Percentiles rank a stretch among this genome's conserved stretches.
Evolutionary conservation across 225 moss, liverwort and hornwort species (phyloP).

Genomic region (Pseudoscleropodium purum): DNA sequence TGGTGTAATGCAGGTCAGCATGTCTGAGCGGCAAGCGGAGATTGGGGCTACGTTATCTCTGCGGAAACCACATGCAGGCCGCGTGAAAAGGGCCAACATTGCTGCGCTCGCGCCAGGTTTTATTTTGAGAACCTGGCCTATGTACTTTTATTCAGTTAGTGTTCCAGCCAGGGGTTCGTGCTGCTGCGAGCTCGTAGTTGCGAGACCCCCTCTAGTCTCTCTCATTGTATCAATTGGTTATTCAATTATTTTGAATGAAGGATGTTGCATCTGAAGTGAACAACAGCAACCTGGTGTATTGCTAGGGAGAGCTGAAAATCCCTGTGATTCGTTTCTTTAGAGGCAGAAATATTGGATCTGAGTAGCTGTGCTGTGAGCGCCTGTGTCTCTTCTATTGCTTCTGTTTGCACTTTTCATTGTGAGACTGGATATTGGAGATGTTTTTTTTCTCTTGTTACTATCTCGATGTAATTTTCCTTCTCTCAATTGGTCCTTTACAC

Average conservation of each 20-base stretch:
- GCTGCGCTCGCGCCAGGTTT: neutral
- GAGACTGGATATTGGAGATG: neutral
- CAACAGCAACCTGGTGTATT: neutral
- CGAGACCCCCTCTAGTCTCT: neutral
- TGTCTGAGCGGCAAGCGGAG: neutral
- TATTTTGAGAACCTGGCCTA: neutral
- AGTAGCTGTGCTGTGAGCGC: neutral
- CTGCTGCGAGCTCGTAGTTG: neutral
- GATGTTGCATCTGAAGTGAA: neutral
- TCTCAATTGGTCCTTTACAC: neutral
- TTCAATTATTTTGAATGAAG: slow-evolving; percentile 13
- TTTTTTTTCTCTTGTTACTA: neutral
- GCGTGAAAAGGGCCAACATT: neutral
- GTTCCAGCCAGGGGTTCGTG: neutral
- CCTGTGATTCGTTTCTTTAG: too few species aligned
- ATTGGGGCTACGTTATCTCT: neutral
- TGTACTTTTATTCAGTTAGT: slow-evolving; percentile 3
- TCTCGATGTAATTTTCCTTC: accelerated
- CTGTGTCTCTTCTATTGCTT: too few species aligned
- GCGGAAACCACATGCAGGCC: neutral
- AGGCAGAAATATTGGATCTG: neutral
- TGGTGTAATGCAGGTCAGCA: neutral
- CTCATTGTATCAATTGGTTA: slow-evolving; percentile 4
- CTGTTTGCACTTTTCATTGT: too few species aligned
- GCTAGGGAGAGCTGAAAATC: neutral